Base-by-base conservation (phyloP, 208 protist genomes). In the Trypanosoma lewisi region DNA sequence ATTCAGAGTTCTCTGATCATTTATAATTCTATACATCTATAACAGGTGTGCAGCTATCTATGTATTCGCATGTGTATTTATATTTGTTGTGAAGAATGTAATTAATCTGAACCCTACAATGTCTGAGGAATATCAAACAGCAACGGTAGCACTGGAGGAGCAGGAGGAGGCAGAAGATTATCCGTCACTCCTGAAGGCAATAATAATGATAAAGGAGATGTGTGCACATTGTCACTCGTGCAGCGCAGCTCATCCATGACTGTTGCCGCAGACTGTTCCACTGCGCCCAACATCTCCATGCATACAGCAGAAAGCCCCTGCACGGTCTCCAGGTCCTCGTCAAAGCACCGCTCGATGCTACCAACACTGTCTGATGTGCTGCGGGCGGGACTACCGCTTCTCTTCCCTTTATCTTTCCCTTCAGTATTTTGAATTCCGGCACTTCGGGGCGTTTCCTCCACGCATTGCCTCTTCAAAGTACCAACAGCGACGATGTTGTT, bases 321-420 rank as follows among this genome's bases (percentile, higher is more conserved):
- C 16, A 21, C 2, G 3, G 17, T 19, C 9, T 14, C 17, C n/a
- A 25, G 9, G n/a, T 48, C 47, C 16, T 70, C 64, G 37, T 63
- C 53, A 56, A 70, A 55, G 33, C 34, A 70, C 14, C 30, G 11
- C 41, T 68, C 63, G 37, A 68, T 54, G 44, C 63, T 68, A 27
- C 27, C 28, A 21, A 27, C 11, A 47, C 50, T 57, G 0, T 37
- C 42, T n/a, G 41, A 45, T 17, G 11, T n/a, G 41, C 41, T 19
- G 41, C 41, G 11, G 2, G 41, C 41, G 41, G 41, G 41, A 45
- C 41, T 45, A 9, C 41, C 11, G 41, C 41, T 4, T 14, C 41
- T n/a, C n/a, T n/a, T n/a, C n/a, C n/a, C n/a, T n/a, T n/a, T n/a
- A n/a, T n/a, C n/a, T n/a, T n/a, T n/a, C n/a, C n/a, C n/a, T n/a